phyloP scores from a whole-genome alignment of 805 yeast species.

The Wickerhamomyces pijperi region DNA sequence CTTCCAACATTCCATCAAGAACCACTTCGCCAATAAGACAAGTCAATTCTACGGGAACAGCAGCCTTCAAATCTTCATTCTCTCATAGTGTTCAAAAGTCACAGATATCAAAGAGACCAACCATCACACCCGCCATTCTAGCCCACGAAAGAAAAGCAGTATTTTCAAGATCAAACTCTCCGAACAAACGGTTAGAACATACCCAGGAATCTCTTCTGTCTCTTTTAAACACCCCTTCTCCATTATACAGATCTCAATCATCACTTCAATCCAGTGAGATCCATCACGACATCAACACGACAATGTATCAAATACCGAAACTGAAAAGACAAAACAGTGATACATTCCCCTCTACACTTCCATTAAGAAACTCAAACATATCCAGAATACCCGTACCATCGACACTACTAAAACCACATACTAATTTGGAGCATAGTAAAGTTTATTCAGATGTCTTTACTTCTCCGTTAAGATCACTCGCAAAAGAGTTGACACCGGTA shows the following conservation, averaged over 20 bases:
- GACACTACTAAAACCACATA: background rate
- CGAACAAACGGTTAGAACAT: background rate
- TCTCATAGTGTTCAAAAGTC: conserved; percentile 14
- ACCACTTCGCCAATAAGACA: conserved; percentile 1
- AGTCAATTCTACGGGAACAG: background rate
- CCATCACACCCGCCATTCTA: background rate
- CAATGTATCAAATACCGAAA: conserved; percentile 6
- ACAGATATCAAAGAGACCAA: conserved; percentile 6
- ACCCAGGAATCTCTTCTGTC: background rate
- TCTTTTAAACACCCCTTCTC: background rate
- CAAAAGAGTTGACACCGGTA: background rate
- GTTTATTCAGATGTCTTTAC: conserved; percentile 7
- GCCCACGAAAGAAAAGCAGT: conserved; percentile 8
- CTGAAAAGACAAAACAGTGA: conserved; percentile 3
- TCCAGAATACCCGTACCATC: conserved; percentile 6
- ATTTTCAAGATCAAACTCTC: conserved; percentile 9
- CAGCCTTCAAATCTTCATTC: conserved; percentile 2
- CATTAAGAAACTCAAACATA: conserved; percentile 8
- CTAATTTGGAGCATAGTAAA: conserved; percentile 5
- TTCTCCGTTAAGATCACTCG: conserved; percentile 17
- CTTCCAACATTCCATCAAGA: conserved; percentile 8
- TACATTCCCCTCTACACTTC: conserved; percentile 12
- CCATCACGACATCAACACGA: conserved; percentile 12
- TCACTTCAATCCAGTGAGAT: conserved; percentile 6
- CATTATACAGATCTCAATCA: background rate